Evolutionary conservation across 257 asterid species (phyloP).

Genomic region (Gentiana dahurica): DNA sequence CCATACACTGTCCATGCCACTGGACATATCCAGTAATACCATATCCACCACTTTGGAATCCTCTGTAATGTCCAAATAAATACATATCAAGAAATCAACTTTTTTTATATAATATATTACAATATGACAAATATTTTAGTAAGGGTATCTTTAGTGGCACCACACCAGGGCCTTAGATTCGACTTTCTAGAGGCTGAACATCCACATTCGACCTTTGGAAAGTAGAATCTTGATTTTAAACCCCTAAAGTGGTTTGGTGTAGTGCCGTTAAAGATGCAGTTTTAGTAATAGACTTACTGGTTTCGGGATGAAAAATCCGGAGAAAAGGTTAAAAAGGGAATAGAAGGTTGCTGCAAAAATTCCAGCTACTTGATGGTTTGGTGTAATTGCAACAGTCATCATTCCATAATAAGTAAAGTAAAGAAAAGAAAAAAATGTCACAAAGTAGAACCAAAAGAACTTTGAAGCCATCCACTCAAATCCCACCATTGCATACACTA

Average conservation of each 20-base stretch:
- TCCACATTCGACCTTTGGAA: too few relatives aligned
- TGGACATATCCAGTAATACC: constrained; percentile 95
- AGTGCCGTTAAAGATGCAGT: too few relatives aligned
- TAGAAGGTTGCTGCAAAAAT: constrained; percentile 71
- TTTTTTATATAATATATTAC: too few relatives aligned
- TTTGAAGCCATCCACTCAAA: constrained; percentile 69
- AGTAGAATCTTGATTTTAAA: too few relatives aligned
- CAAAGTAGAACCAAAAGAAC: constrained; percentile 77
- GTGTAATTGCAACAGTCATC: constrained; percentile 78
- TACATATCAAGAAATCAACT: too few relatives aligned
- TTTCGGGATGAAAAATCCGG: constrained; percentile 73
- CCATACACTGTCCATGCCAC: constrained; percentile 98
- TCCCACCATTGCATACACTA: constrained; percentile 73
- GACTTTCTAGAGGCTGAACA: too few relatives aligned
- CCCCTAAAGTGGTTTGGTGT: too few relatives aligned
- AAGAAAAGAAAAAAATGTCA: constrained; percentile 59
- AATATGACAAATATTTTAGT: too few relatives aligned
- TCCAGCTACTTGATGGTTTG: constrained; percentile 73
- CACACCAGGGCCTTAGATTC: too few relatives aligned
- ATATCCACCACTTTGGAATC: constrained; percentile 91
- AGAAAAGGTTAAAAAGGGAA: constrained; percentile 65
- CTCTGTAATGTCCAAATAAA: constrained; percentile 29
- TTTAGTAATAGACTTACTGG: constrained; percentile 42
- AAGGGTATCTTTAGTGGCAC: too few relatives aligned
- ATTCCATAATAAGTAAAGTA: constrained; percentile 85